Conservation (phyloP, 2,329 filamentous ascomycete genomes). For the Lachnellula willkommii region DNA sequence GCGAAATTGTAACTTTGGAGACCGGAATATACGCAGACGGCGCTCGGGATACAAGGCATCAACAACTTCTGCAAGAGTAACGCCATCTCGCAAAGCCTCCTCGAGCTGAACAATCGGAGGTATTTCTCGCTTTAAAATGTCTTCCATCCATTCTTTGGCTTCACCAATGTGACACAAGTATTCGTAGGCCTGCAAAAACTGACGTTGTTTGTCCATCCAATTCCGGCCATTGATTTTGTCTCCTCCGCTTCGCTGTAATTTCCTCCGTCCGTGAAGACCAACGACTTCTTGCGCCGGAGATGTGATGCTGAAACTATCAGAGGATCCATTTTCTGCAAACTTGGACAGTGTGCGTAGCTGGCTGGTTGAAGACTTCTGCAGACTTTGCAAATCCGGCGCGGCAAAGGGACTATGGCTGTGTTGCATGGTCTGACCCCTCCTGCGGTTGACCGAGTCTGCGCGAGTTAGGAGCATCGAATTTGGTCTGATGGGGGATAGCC, state of each 20-base stretch:
- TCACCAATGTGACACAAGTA: slow-evolving; percentile 99
- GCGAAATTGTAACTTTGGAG: slow-evolving; percentile 81
- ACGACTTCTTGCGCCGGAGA: slow-evolving; percentile 78
- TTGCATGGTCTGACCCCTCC: slow-evolving; percentile 26
- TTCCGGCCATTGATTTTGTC: slow-evolving; percentile 55
- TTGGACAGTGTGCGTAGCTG: slow-evolving; percentile 84
- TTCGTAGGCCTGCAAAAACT: slow-evolving; percentile 95
- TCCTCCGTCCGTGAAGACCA: slow-evolving; percentile 77
- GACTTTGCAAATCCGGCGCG: slow-evolving; percentile 68
- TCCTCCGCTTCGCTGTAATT: slow-evolving; percentile 67
- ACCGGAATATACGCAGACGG: slow-evolving; percentile 74
- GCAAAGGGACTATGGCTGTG: slow-evolving; percentile 44
- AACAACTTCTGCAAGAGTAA: slow-evolving; percentile 90
- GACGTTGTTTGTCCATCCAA: slow-evolving; percentile 99
- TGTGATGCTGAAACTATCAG: slow-evolving; percentile 76
- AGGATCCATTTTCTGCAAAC: slow-evolving; percentile 67
- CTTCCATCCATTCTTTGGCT: slow-evolving; percentile 98
- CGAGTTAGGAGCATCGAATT: slow-evolving; percentile 57
- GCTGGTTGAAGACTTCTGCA: slow-evolving; percentile 84
- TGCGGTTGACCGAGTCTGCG: slow-evolving; percentile 44
- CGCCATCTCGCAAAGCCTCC: slow-evolving; percentile 84
- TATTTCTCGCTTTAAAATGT: slow-evolving; percentile 77
- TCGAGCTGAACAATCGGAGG: slow-evolving; percentile 92
- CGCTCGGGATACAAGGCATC: slow-evolving; percentile 77
- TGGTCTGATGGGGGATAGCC: slow-evolving; percentile 36